These are phyloP conservation scores for Zarea fungicola DNA, from an alignment of 2,329 filamentous ascomycete genomes.

Conservation along the genomic window DNA sequence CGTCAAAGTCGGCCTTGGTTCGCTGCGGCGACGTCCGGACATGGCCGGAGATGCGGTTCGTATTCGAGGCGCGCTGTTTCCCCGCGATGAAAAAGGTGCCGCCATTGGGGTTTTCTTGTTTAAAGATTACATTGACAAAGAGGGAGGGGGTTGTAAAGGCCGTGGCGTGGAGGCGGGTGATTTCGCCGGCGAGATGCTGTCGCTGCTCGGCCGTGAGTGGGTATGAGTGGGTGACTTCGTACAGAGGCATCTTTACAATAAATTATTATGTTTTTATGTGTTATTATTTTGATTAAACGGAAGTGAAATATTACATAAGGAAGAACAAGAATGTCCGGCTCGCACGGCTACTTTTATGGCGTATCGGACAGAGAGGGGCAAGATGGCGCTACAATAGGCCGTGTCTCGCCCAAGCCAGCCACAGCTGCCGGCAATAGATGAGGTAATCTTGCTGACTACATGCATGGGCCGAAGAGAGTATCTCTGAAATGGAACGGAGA, in stretches of 20 bases:
- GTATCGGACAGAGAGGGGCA: no score
- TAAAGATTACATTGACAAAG: conserved; percentile 7
- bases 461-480: no score
- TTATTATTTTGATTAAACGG: no score
- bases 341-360: no score
- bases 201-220: conserved; percentile 1
- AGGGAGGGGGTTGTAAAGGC: conserved; percentile 7
- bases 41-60: neutral
- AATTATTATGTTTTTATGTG: no score
- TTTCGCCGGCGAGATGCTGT: neutral
- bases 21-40: conserved; percentile 4
- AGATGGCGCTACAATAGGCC: no score
- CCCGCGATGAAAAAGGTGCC: conserved; percentile 1
- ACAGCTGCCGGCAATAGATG: no score
- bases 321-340: no score
- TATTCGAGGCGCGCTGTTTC: neutral
- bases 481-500: no score
- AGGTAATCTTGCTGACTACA: no score
- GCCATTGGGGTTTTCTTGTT: neutral
- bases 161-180: neutral
- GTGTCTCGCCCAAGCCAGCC: no score
- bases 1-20: conserved; percentile 9
- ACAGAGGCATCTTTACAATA: conserved; percentile 10
- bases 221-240: conserved; percentile 4
- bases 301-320: no score